phyloP scores from a whole-genome alignment of 2,329 filamentous ascomycete species.

The Emmonsiellopsis sp. region DNA sequence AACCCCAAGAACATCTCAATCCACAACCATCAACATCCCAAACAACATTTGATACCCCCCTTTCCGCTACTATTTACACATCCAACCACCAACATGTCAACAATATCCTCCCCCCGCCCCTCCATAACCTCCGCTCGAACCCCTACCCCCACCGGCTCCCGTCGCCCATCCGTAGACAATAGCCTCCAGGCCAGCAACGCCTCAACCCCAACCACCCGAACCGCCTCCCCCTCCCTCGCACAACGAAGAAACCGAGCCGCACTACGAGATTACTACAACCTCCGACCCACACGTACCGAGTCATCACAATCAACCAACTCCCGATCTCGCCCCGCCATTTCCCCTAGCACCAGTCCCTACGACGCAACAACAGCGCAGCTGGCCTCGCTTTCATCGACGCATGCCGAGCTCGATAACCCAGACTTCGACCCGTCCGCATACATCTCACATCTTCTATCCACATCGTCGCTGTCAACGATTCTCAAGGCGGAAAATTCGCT shows the following conservation, averaged over 20 bases:
- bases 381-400: slow-evolving; percentile 21
- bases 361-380: slow-evolving; percentile 27
- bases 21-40: background rate
- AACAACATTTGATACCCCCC: background rate
- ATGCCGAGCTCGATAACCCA: slow-evolving; percentile 60
- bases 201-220: slow-evolving; percentile 32
- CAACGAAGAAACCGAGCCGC: slow-evolving; percentile 68
- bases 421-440: slow-evolving; percentile 63
- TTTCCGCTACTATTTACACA: background rate
- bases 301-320: slow-evolving; percentile 19
- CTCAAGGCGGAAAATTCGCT: slow-evolving; percentile 37
- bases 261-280: slow-evolving; percentile 88
- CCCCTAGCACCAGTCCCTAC: slow-evolving; percentile 30
- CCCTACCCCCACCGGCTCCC: slow-evolving; percentile 63
- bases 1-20: background rate
- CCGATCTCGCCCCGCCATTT: slow-evolving; percentile 27
- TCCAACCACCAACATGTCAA: slow-evolving; percentile 40
- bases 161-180: slow-evolving; percentile 60
- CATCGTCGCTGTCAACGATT: slow-evolving; percentile 34
- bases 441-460: slow-evolving; percentile 33
- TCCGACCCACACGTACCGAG: slow-evolving; percentile 46
- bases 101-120: slow-evolving; percentile 50
- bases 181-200: slow-evolving; percentile 36
- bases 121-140: slow-evolving; percentile 51
- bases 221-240: slow-evolving; percentile 27